Percentiles rank a stretch among this genome's conserved stretches.
phyloP scores from a whole-genome alignment of 2,329 filamentous ascomycete species.

The Ophiostoma sp. region DNA sequence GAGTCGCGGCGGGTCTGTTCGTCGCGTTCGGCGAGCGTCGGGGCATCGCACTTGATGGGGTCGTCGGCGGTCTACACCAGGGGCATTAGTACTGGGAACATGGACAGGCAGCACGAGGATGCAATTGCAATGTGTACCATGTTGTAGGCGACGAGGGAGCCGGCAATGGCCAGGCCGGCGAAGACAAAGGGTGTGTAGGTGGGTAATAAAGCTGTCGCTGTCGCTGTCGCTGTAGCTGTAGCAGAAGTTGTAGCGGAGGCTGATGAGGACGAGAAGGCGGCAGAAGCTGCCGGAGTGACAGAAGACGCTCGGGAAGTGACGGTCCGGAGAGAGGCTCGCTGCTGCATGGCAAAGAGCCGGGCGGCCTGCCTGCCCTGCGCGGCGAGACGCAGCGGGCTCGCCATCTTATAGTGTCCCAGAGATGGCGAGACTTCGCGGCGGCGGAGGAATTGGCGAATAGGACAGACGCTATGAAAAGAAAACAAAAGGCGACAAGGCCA shows the following conservation, averaged over 20 bases:
- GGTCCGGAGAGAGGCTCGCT: constrained; percentile 8
- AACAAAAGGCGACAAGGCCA: constrained; percentile 6
- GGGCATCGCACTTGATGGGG: constrained; percentile 49
- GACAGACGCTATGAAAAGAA: not conserved
- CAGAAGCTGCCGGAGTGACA: not conserved
- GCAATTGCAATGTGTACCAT: constrained; percentile 41
- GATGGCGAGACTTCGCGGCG: constrained; percentile 8
- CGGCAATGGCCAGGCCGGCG: constrained; percentile 31
- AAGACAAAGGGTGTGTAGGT: constrained; percentile 11
- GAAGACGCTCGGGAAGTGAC: not conserved
- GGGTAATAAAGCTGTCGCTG: not conserved
- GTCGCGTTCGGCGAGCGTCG: constrained; percentile 80
- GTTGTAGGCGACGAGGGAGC: constrained; percentile 49
- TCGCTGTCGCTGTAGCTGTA: constrained; percentile 10
- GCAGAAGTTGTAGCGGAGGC: not conserved
- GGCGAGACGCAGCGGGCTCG: constrained; percentile 20
- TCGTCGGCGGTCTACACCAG: constrained; percentile 38
- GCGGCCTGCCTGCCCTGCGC: constrained; percentile 28
- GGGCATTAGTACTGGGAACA: too few species aligned
- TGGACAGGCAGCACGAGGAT: too few species aligned
- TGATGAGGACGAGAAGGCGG: not conserved
- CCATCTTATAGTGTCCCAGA: constrained; percentile 13
- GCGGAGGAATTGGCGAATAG: constrained; percentile 19
- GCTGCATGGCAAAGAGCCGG: not conserved
- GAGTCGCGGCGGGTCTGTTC: constrained; percentile 72